Conservation (phyloP, 192 early-diverging fungal genomes). For the Linnemannia schmuckeri region DNA sequence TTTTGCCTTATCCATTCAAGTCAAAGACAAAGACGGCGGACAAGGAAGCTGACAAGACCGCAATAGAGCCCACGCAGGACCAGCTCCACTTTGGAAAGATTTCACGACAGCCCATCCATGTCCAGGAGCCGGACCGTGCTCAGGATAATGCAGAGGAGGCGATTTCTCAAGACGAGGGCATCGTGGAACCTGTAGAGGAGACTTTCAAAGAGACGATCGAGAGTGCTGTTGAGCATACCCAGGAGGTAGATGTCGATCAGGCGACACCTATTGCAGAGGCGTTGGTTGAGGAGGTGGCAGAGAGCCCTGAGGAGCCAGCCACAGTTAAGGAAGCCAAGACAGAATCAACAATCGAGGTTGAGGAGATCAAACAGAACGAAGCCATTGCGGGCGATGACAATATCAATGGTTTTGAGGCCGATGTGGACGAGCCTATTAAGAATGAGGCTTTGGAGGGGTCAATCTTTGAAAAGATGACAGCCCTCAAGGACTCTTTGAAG, state of each 20-base stretch:
- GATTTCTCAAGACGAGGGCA: not conserved
- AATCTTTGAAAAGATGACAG: conserved; percentile 1
- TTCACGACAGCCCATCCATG: conserved; percentile 32
- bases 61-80: not conserved
- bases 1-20: conserved; percentile 49
- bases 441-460: not conserved
- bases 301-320: not conserved
- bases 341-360: not conserved
- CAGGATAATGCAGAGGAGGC: not conserved
- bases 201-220: not conserved
- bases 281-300: conserved; percentile 1
- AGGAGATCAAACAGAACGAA: not conserved
- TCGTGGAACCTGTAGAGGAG: conserved; percentile 10
- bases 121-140: not conserved
- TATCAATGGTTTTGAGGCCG: not conserved
- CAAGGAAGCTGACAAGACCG: not conserved
- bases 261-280: not conserved
- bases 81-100: conserved; percentile 4
- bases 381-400: not conserved
- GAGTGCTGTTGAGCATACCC: not conserved
- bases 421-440: not conserved
- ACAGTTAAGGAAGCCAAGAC: not conserved
- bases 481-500: conserved; percentile 14
- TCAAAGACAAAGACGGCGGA: not conserved
- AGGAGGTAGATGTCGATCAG: conserved; percentile 7